Percentiles rank a stretch among this genome's conserved stretches.
Evolutionary conservation across 2,329 filamentous ascomycete genomes (phyloP).

Genomic region (Claviceps purpurea): DNA sequence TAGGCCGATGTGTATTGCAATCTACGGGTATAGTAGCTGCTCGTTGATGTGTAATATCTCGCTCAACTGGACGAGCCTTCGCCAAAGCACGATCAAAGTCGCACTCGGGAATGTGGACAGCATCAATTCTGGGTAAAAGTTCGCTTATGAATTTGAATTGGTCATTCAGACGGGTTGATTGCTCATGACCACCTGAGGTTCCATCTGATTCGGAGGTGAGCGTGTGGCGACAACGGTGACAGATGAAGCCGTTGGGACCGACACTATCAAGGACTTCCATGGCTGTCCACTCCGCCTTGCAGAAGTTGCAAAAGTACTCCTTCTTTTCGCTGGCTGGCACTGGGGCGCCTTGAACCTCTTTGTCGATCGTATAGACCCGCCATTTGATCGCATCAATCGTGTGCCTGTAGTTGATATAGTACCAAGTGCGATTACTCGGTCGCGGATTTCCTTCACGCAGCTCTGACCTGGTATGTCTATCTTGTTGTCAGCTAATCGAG

Average conservation of each 20-base stretch:
- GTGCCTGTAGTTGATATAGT: constrained; percentile 89
- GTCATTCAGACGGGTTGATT: constrained; percentile 61
- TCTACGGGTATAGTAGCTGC: constrained; percentile 46
- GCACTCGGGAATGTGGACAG: constrained; percentile 59
- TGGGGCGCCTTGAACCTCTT: constrained; percentile 73
- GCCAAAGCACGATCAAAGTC: constrained; percentile 58
- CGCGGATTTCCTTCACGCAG: constrained; percentile 68
- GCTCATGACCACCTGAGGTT: constrained; percentile 56
- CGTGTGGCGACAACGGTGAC: constrained; percentile 59
- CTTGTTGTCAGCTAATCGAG: constrained; percentile 27
- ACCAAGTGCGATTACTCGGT: constrained; percentile 80
- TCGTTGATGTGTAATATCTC: constrained; percentile 54
- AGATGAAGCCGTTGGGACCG: constrained; percentile 61
- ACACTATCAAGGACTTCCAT: constrained; percentile 77
- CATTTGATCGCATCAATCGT: constrained; percentile 96
- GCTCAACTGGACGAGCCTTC: constrained; percentile 48
- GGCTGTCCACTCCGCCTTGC: constrained; percentile 74
- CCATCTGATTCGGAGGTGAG: constrained; percentile 55
- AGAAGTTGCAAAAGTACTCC: constrained; percentile 75
- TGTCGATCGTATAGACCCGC: constrained; percentile 76
- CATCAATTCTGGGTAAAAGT: constrained; percentile 63
- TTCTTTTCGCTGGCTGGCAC: constrained; percentile 76
- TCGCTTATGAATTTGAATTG: constrained; percentile 70
- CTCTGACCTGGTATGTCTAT: constrained; percentile 52
- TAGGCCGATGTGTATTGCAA: constrained; percentile 39